Percentiles rank a stretch among this genome's conserved stretches.
phyloP scores from a whole-genome alignment of 1,139 yeast genomes.

The Chernovozyma aurita region DNA sequence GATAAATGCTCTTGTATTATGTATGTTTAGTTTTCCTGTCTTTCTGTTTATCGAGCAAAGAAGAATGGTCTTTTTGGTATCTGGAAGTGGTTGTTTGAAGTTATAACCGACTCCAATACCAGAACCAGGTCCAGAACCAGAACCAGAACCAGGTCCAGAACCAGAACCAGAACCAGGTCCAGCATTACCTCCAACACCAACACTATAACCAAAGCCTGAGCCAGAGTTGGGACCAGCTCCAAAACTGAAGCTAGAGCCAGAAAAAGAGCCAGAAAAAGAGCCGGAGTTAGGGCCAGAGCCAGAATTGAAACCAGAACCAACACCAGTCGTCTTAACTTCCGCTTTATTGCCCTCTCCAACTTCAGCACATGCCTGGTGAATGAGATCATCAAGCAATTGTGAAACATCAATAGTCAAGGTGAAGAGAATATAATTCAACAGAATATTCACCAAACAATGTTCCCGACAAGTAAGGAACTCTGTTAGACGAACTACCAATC shows the following conservation, averaged over 20 bases:
- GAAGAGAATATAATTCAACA: constrained; percentile 34
- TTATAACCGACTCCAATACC: too few species aligned
- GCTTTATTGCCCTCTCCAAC: neutral
- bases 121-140: neutral
- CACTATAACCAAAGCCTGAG: neutral
- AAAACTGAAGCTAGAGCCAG: neutral
- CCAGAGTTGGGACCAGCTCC: neutral
- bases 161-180: neutral
- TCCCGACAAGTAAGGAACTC: constrained; percentile 24
- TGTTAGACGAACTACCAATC: constrained; percentile 12
- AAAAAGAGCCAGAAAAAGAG: neutral
- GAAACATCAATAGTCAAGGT: constrained; percentile 26
- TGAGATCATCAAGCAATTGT: constrained; percentile 17
- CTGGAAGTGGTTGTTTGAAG: neutral
- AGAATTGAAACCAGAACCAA: neutral
- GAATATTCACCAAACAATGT: constrained; percentile 29
- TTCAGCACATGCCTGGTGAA: constrained; percentile 2
- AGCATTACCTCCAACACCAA: neutral
- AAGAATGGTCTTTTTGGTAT: constrained; percentile 13
- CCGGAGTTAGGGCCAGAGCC: neutral
- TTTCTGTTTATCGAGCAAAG: constrained; percentile 31
- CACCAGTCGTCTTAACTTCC: neutral
- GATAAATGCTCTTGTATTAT: constrained; percentile 11
- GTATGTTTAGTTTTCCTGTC: constrained; percentile 22
- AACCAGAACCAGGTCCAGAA: neutral